Percentiles rank a stretch among this genome's conserved stretches.
Conservation (phyloP, 495 filamentous ascomycete species). For the Penicillium salamii region DNA sequence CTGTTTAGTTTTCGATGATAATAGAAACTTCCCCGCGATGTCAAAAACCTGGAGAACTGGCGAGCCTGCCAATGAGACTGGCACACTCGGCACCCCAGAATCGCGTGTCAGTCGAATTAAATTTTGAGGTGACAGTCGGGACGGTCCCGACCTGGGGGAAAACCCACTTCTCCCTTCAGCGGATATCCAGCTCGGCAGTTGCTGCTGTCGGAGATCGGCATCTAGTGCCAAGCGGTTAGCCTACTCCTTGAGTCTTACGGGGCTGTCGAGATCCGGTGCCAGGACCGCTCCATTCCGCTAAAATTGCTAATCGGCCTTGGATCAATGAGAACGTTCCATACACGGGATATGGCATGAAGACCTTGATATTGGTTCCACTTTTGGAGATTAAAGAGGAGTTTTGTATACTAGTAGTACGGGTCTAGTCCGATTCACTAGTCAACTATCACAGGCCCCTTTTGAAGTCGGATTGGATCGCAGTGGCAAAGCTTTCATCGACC, state of each 20-base stretch:
- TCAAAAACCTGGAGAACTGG: background rate
- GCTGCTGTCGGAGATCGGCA: background rate
- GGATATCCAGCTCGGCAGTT: slow-evolving; percentile 7
- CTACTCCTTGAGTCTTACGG: background rate
- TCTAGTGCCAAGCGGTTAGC: background rate
- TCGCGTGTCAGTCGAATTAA: background rate
- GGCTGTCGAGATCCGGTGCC: background rate
- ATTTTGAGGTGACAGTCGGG: background rate
- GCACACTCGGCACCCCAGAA: background rate
- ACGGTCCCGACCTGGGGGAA: background rate
- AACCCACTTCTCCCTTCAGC: slow-evolving; percentile 1
- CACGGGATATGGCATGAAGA: no score
- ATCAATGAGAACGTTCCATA: no score
- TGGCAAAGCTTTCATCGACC: slow-evolving; percentile 45
- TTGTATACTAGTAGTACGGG: no score
- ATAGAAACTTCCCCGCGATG: slow-evolving; percentile 7
- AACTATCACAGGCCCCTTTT: slow-evolving; percentile 5
- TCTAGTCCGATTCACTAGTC: background rate
- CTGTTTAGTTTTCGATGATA: background rate
- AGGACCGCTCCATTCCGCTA: background rate
- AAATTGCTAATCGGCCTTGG: background rate
- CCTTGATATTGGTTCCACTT: no score
- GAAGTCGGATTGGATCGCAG: slow-evolving; percentile 37
- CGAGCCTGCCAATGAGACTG: background rate
- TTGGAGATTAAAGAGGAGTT: no score